phyloP scores from a whole-genome alignment of 768 basidiomycete species.

The Tulasnella sp. region DNA sequence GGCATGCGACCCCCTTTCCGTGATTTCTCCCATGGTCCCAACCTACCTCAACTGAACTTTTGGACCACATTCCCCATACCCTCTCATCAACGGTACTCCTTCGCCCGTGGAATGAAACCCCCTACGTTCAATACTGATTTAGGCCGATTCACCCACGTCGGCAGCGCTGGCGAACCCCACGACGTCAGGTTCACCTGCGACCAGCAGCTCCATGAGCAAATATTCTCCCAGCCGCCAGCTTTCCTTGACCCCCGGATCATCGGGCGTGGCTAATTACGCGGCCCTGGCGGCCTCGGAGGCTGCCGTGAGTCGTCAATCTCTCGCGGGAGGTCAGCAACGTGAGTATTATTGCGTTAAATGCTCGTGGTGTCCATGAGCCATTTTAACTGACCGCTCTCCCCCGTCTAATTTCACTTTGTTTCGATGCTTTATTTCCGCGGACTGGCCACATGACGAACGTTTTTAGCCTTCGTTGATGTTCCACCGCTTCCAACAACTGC shows the following conservation, averaged over 20 bases:
- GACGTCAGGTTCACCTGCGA: neutral
- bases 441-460: neutral
- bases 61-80: neutral
- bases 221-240: slow-evolving; percentile 8
- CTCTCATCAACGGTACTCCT: neutral
- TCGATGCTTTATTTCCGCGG: neutral
- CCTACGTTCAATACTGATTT: neutral
- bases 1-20: neutral
- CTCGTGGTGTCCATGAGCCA: neutral
- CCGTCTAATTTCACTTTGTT: neutral
- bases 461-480: slow-evolving; percentile 19
- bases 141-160: neutral
- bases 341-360: neutral
- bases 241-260: slow-evolving; percentile 10
- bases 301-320: neutral
- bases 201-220: neutral
- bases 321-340: neutral
- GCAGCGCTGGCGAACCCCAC: neutral
- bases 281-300: slow-evolving; percentile 13
- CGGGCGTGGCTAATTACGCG: slow-evolving; percentile 1
- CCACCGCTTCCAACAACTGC: neutral
- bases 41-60: slow-evolving; percentile 12
- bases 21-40: slow-evolving; percentile 9
- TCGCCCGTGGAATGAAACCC: slow-evolving; percentile 4
- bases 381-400: neutral